Conservation (phyloP, 139 green algal genomes). For the Gonium pectorale region DNA sequence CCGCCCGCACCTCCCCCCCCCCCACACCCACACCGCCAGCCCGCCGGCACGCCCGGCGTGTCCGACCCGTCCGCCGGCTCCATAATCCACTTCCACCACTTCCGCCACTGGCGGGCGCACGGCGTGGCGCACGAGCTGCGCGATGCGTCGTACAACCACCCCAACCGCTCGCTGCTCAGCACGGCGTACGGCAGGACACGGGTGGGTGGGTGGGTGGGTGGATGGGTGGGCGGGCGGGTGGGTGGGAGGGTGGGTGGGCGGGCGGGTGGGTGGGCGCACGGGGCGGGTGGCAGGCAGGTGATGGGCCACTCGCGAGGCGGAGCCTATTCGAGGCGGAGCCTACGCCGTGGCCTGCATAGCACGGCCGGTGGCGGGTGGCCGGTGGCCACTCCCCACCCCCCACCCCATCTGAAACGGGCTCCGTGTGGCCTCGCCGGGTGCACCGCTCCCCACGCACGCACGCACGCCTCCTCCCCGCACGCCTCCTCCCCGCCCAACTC, state of each 20-base stretch:
- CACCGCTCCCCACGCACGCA: no score
- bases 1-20: background rate
- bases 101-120: conserved; percentile 64
- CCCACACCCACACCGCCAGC: background rate
- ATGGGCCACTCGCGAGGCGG: no score
- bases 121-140: conserved; percentile 77
- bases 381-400: no score
- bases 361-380: no score
- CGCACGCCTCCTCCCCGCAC: no score
- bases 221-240: background rate
- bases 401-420: no score
- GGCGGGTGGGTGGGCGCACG: no score
- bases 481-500: no score
- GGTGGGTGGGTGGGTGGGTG: background rate
- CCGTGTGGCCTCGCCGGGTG: no score
- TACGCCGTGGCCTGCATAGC: no score
- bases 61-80: conserved; percentile 55
- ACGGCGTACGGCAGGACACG: conserved; percentile 66
- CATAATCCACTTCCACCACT: conserved; percentile 83
- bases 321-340: no score
- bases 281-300: no score
- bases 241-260: background rate
- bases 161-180: conserved; percentile 77
- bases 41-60: conserved; percentile 58
- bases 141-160: conserved; percentile 63